Base-by-base conservation (phyloP, 495 filamentous ascomycete genomes). In the Thozetella sp. region DNA sequence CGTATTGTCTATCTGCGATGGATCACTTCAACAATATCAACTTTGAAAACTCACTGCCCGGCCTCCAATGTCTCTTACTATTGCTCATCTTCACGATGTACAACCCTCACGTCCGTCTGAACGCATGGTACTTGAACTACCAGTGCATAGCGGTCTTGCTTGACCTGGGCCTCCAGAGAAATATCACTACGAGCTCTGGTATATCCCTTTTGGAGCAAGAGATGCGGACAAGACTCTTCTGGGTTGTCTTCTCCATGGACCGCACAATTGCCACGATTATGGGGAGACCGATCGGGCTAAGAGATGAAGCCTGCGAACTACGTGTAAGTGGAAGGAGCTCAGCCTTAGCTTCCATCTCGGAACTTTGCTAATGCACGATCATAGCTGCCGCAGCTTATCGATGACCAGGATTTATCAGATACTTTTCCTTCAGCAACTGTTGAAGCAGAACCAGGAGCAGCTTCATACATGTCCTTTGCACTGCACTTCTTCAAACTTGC, bases 121-220 rank as follows among this genome's bases (percentile, higher is more conserved):
- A 80, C 61, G 71, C 79, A 25, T 82, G 79, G 79, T 77, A 75
- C 53, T 63, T 82, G 2, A 78, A 80, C 26, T 80, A 82, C 53
- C 78, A 80, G 53, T 80, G 78, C 30, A 57, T 82, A 13, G 78
- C 76, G n/a, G 63, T 69, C 10, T 62, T 79, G 0, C 74, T 82
- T 23, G 79, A 82, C 30, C 58, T 82, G 20, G 79, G 79, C 0
- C 66, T 80, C 0, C 79, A 80, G 54, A 72, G 79, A 2, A 73
- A 78, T 61, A 61, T 80, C 1, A 72, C 72, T 11, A 63, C 72
- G 63, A 15, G 58, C 66, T n/a, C n/a, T n/a, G n/a, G n/a, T n/a
- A 76, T 80, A 2, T 76, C 76, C 0, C 61, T 76, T 1, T 57
- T 80, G 17, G 70, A 77, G 22, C 77, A 79, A 45, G 79, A 82